Percentiles rank a stretch among this genome's conserved stretches.
phyloP scores from a whole-genome alignment of 2,329 filamentous ascomycete genomes.

The Neonectria magnoliae region DNA sequence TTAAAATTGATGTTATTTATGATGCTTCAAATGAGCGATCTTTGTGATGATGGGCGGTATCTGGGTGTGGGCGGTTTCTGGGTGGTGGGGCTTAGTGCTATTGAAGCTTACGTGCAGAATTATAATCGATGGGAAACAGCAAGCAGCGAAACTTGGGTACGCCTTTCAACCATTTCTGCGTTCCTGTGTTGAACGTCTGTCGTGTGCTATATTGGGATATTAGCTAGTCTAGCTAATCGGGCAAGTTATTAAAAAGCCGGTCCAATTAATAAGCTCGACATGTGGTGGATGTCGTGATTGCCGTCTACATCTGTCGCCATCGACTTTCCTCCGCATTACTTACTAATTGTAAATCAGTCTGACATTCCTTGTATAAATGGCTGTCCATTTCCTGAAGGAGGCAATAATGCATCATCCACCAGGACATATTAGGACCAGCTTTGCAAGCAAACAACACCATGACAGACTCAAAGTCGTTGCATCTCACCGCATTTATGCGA shows the following conservation, averaged over 20 bases:
- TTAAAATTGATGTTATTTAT: too few species aligned
- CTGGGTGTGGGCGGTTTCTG: too few species aligned
- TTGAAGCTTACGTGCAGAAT: too few species aligned
- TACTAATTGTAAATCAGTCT: background rate
- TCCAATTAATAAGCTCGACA: constrained; percentile 12
- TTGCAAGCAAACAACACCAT: constrained; percentile 8
- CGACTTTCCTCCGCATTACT: background rate
- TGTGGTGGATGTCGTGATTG: constrained; percentile 33
- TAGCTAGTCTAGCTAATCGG: too few species aligned
- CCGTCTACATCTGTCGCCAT: constrained; percentile 27
- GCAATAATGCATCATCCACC: background rate
- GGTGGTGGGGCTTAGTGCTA: too few species aligned
- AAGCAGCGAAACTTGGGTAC: too few species aligned
- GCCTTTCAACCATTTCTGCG: too few species aligned
- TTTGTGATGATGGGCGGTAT: too few species aligned
- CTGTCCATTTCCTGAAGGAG: background rate
- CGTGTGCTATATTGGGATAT: too few species aligned
- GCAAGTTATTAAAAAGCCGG: background rate
- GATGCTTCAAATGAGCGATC: too few species aligned
- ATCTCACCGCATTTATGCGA: constrained; percentile 69
- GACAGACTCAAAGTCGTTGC: constrained; percentile 50
- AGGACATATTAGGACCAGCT: background rate
- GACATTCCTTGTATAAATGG: background rate
- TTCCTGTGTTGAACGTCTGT: too few species aligned
- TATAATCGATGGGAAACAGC: too few species aligned